phyloP scores from a whole-genome alignment of 2,329 filamentous ascomycete species.

The Clarireedia paspali region DNA sequence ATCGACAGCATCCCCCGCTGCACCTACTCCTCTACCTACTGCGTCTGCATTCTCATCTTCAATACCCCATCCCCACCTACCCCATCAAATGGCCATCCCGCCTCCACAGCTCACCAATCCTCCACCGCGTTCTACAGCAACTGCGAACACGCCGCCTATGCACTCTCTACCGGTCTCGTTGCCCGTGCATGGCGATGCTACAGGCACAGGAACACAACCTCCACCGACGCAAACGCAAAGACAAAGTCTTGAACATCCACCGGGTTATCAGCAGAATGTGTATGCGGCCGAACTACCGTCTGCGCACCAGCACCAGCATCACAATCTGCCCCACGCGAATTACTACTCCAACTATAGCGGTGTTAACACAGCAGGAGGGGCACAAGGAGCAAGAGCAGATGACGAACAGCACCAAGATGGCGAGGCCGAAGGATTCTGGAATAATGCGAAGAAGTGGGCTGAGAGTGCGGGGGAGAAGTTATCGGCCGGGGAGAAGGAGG shows the following conservation, averaged over 20 bases:
- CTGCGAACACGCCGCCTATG: conserved; percentile 21
- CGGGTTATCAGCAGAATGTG: conserved; percentile 49
- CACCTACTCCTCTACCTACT: conserved; percentile 30
- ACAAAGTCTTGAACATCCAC: conserved; percentile 27
- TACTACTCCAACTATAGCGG: too few relatives aligned
- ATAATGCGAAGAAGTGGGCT: conserved; percentile 50
- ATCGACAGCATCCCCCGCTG: conserved; percentile 39
- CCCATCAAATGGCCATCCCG: conserved; percentile 30
- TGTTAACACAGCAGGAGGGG: too few relatives aligned
- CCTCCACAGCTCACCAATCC: conserved; percentile 16
- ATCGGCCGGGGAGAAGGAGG: conserved; percentile 50
- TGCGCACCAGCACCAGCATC: conserved; percentile 32
- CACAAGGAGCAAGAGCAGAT: too few relatives aligned
- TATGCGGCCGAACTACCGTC: conserved; percentile 44
- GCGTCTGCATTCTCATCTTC: conserved; percentile 25
- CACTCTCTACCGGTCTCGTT: conserved; percentile 16
- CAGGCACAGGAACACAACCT: neutral
- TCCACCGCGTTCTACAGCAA: conserved; percentile 40
- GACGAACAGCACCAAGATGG: too few relatives aligned
- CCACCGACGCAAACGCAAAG: neutral
- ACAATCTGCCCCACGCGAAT: conserved; percentile 2
- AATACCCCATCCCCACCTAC: conserved; percentile 32
- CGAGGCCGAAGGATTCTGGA: conserved; percentile 38
- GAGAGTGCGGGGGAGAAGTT: conserved; percentile 49
- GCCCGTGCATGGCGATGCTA: conserved; percentile 10